phyloP scores from a whole-genome alignment of 176 grass and related monocot species.

The Carex littledalei region DNA sequence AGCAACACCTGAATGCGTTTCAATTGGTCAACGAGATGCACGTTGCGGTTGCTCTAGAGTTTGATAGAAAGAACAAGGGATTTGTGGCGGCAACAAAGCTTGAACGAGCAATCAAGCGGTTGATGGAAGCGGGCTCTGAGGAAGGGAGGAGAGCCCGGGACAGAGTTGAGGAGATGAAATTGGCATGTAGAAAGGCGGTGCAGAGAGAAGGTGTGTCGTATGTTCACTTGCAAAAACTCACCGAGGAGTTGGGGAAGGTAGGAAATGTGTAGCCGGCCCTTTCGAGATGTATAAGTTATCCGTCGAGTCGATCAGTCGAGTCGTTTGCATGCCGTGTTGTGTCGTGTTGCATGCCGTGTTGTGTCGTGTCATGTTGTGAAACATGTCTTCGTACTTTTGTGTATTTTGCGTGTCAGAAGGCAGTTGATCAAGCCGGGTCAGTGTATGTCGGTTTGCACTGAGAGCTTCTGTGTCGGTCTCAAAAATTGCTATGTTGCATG shows the following conservation, averaged over 20 bases:
- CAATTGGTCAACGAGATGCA: conserved; percentile 4
- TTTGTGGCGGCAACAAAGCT: conserved; percentile 16
- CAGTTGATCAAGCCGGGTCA: no score
- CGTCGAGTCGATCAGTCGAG: neutral
- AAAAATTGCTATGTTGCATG: no score
- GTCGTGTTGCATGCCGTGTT: no score
- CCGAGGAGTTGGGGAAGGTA: neutral
- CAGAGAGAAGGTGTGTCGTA: conserved; percentile 1
- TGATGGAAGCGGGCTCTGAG: conserved; percentile 15
- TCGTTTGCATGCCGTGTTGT: no score
- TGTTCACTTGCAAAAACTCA: conserved; percentile 5
- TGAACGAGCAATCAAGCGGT: neutral
- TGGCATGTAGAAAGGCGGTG: neutral
- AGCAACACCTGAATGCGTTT: conserved; percentile 22
- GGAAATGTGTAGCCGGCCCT: neutral
- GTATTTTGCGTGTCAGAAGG: no score
- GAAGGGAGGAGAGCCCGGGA: neutral
- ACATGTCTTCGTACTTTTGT: no score
- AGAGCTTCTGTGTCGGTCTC: no score
- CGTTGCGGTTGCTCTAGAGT: neutral
- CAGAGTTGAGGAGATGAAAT: conserved; percentile 15
- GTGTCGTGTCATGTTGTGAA: neutral
- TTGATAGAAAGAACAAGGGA: conserved; percentile 11
- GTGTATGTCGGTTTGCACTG: no score
- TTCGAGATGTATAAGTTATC: neutral